Evolutionary conservation across 495 filamentous ascomycete species (phyloP), one percentile per base, ranked within the genome.

Genomic region (Aspergillus nanangensis): DNA sequence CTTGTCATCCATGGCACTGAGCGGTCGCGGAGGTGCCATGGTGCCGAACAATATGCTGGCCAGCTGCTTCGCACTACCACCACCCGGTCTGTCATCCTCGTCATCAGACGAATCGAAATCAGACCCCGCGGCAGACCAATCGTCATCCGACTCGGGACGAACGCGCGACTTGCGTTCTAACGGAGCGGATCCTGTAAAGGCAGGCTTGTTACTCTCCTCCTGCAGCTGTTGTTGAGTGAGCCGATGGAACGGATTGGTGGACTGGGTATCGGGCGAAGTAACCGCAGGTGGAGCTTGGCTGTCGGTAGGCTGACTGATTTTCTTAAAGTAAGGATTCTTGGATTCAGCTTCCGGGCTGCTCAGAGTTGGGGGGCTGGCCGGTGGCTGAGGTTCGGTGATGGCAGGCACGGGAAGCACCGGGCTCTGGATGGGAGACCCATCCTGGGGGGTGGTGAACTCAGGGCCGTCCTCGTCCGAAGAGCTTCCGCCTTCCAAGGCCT

Each of bases 211-310:
- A 14, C 53, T 51, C 22, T 71, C 67, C 48, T n/a, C n/a, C n/a
- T n/a, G n/a, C n/a, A n/a, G n/a, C n/a, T 68, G 70, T 49, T 78
- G 84, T 11, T 78, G 84, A 7, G 84, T 78, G 37, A 95, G 73
- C 37, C 90, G 87, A 66, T 93, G 89, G 80, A 98, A 98, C n/a
- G 93, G 93, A 56, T 98, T 98, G 25, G 86, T 94, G 18, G 88
- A 89, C 44, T 68, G 67, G 29, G 79, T 69, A 39, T 82, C 78
- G 20, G 72, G 27, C 41, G 65, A 66, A 34, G 73, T 58, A 23
- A 60, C 47, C 25, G 70, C 63, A 29, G 40, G 32, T 4, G 41
- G 19, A 36, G 37, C 19, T 22, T 42, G 57, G 25, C 38, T 50
- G 4, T 63, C 57, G 19, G 61, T 23, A 15, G 58, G 31, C 55